Evolutionary conservation across 179 eudicot genomes (phyloP), one percentile per base, ranked within the genome.

Genomic region (Sideroxylon spinosum): DNA sequence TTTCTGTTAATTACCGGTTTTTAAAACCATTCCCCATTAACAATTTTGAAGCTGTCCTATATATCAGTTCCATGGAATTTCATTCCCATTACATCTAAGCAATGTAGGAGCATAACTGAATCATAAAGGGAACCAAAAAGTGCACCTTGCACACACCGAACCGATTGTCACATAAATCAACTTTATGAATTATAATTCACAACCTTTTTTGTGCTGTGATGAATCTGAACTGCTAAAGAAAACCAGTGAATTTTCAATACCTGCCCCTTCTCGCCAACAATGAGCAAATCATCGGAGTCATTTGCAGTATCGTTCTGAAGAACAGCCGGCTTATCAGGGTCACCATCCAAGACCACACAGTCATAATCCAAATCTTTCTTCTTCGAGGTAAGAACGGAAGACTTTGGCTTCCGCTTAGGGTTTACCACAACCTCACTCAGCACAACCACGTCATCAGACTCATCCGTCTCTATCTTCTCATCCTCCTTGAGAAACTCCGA

Each of bases 261-360:
- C 97, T 90, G 93, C 64, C 98, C 98, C 82, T 85, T 93, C 80
- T 89, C 91, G 12, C 90, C 84, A 16, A 93, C 89, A 60, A 95
- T 82, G 26, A 87, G 72, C 82, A 95, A 75, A 68, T 93, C 98
- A 76, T 88, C 95, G 1, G 84, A 76, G 32, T 87, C 97, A 77
- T 46, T 84, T 46, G 3, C 76, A 0, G 29, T 73, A 17, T 56
- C 64, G 50, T 46, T 78, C 81, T 71, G 80, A 3, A 79, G 70
- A 3, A 59, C 78, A 6, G 50, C 81, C 11, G 76, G 82, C 71
- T 93, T 89, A 76, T 90, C 90, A 0, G 98, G 98, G 70, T 95
- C 97, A 55, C 87, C 87, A 57, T 91, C 97, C 90, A 93, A 85
- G 25, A 95, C 78, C 73, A 95, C 91, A 78, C 98, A 95, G 69